Percentiles rank a stretch among this genome's conserved stretches.
These are phyloP conservation scores for Arxiozyma telluris DNA, from an alignment of 1,139 yeast genomes.

Conservation along the genomic window DNA sequence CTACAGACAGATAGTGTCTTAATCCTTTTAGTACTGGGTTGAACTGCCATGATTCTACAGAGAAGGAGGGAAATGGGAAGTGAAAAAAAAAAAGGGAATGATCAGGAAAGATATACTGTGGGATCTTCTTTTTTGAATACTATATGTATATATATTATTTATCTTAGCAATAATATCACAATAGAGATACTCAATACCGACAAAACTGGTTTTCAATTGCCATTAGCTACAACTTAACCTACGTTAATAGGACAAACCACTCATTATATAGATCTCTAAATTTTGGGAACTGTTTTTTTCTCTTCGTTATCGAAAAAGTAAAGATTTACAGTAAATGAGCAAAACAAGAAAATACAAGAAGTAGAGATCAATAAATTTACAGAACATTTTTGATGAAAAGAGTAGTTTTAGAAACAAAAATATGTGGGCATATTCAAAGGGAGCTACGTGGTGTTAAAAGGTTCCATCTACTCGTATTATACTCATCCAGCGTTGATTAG, in stretches of 20 bases:
- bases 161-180: not conserved
- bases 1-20: constrained; percentile 71
- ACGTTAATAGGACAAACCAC: not conserved
- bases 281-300: too few relatives aligned
- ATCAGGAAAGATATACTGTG: not conserved
- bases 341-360: too few relatives aligned
- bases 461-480: too few relatives aligned
- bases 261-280: not conserved
- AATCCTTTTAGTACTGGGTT: constrained; percentile 24
- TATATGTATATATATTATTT: too few relatives aligned
- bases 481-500: not conserved
- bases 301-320: not conserved
- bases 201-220: too few relatives aligned
- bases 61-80: too few relatives aligned
- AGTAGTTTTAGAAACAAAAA: too few relatives aligned
- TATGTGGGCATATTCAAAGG: too few relatives aligned
- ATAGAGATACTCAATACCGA: too few relatives aligned
- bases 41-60: constrained; percentile 14
- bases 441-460: too few relatives aligned
- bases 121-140: not conserved
- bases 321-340: not conserved
- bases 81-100: too few relatives aligned
- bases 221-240: not conserved
- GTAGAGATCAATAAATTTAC: not conserved
- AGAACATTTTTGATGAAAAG: not conserved